Base-by-base conservation (phyloP, 441 rosid genomes). In the Gossypium davidsonii region DNA sequence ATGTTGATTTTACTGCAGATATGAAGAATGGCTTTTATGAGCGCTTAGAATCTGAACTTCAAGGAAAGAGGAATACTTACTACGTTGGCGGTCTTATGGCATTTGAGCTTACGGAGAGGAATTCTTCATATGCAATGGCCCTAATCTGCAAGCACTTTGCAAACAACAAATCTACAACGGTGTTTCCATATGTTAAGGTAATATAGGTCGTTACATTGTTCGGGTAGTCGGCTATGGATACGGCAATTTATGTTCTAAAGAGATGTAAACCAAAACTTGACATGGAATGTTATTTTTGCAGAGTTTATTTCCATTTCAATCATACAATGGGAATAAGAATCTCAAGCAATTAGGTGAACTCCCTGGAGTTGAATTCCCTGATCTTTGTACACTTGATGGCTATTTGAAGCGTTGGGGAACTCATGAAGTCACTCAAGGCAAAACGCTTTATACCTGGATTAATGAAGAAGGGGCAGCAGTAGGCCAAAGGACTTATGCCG, bases 81-180 rank as follows among this genome's bases (percentile, higher is more conserved):
- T 86, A 87, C 48, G 85, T 85, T 4, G 91, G 95, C 20, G 95
- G 95, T 62, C 91, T 88, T 25, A 80, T 77, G 85, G 92, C 95
- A 26, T 90, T 90, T 55, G 95, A 90, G 78, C 90, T 88, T 17
- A 88, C 92, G 0, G 92, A 86, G 83, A 84, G 95, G 76, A 90
- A 88, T 77, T 85, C 92, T 51, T 86, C 90, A 7, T 90, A 88
- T 74, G 79, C 92, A 69, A 87, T 88, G 88, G 84, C 86, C 71
- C 76, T 83, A 57, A 72, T 90, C 59, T 76, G 88, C 86, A 88
- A 90, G 76, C 91, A 88, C 78, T 88, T 90, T 72, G 90, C 91
- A 58, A 81, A 67, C 39, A 48, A 75, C 73, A 74, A 79, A 53
- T 46, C 88, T 6, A 34, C 75, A 67, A 88, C 89, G 4, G 61